Conservation (phyloP, 2,329 filamentous ascomycete genomes). For the Torrubiellomyces zombiae region DNA sequence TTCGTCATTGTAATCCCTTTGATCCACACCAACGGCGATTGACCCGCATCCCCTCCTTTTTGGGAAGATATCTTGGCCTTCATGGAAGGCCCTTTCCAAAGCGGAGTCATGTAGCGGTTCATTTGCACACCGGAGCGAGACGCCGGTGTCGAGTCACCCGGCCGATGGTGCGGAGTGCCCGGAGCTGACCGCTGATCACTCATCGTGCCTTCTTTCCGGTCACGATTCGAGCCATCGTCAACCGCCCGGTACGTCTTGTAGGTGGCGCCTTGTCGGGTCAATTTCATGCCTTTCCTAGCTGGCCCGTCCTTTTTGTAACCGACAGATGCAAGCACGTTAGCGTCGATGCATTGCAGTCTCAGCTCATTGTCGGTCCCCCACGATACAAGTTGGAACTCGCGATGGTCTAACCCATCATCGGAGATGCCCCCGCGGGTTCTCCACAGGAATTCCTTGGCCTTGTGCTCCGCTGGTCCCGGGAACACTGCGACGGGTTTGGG, state of each 20-base stretch:
- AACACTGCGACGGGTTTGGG: slow-evolving; percentile 40
- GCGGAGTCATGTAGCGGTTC: slow-evolving; percentile 16
- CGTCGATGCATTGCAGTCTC: slow-evolving; percentile 57
- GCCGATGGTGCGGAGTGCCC: slow-evolving; percentile 23
- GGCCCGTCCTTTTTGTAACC: slow-evolving; percentile 56
- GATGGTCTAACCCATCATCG: slow-evolving; percentile 55
- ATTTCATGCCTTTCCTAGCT: slow-evolving; percentile 45
- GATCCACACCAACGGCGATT: slow-evolving; percentile 52
- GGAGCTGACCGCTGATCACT: slow-evolving; percentile 37
- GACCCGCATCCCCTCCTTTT: slow-evolving; percentile 27
- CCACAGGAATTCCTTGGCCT: slow-evolving; percentile 89
- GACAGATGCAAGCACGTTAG: slow-evolving; percentile 46
- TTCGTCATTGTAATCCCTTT: slow-evolving; percentile 49
- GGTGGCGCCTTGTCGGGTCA: slow-evolving; percentile 67
- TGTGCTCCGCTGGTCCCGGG: slow-evolving; percentile 42
- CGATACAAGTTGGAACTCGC: slow-evolving; percentile 84
- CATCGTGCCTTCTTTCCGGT: slow-evolving; percentile 44
- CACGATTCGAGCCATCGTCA: slow-evolving; percentile 38
- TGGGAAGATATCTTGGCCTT: slow-evolving; percentile 30
- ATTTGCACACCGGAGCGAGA: slow-evolving; percentile 20
- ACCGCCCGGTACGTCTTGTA: slow-evolving; percentile 76
- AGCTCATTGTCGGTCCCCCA: slow-evolving; percentile 82
- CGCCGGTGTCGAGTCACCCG: slow-evolving; percentile 25
- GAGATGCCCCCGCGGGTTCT: slow-evolving; percentile 53
- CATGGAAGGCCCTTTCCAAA: slow-evolving; percentile 42